Percentiles rank a stretch among this genome's conserved stretches.
Conservation (phyloP, 2,329 filamentous ascomycete species). For the Pseudogymnoascus sp. region DNA sequence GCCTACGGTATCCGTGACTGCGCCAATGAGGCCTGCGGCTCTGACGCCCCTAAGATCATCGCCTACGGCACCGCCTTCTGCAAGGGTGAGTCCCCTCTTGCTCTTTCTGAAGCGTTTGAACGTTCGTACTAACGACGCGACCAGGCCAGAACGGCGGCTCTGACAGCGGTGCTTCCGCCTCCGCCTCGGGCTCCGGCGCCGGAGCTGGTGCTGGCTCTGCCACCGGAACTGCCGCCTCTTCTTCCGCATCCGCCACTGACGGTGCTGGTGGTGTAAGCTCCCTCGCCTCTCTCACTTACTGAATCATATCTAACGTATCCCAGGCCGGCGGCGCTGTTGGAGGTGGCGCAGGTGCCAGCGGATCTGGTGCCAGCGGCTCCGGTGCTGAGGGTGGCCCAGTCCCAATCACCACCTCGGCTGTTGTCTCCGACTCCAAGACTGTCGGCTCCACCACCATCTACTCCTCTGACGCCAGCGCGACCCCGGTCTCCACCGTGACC, state of each 20-base stretch:
- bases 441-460: conserved; percentile 14
- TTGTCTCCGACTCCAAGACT: conserved; percentile 11
- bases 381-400: neutral
- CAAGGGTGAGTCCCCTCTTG: neutral
- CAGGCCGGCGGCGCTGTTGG: neutral
- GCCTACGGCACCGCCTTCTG: conserved; percentile 28
- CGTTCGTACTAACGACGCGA: neutral
- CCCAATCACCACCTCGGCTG: conserved; percentile 6
- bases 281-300: neutral
- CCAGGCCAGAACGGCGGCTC: neutral
- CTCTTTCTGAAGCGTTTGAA: neutral
- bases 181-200: neutral
- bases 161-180: neutral
- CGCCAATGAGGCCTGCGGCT: conserved; percentile 37
- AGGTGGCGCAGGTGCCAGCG: neutral
- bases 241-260: neutral
- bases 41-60: conserved; percentile 25
- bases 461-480: conserved; percentile 1
- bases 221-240: neutral
- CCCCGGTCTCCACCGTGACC: neutral
- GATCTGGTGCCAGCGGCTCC: neutral
- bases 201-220: neutral
- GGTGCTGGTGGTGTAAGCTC: neutral
- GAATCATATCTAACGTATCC: neutral
- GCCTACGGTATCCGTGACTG: conserved; percentile 44